phyloP scores from a whole-genome alignment of 805 yeast genomes.

The Starmerella sp. region DNA sequence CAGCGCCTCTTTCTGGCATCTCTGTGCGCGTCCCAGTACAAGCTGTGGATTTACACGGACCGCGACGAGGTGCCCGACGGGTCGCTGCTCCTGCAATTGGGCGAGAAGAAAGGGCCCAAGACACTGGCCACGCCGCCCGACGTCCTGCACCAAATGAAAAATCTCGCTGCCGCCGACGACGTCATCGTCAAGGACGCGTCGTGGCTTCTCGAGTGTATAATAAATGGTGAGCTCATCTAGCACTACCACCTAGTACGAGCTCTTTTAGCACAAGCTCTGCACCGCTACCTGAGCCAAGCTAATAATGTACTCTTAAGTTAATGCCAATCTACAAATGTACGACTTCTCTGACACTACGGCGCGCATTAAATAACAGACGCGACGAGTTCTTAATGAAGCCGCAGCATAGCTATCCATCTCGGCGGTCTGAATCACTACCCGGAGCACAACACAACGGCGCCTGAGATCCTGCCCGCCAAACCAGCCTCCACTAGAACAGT shows the following conservation, averaged over 20 bases:
- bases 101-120: conserved; percentile 3
- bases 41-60: conserved; percentile 5
- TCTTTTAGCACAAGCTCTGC: too few species aligned
- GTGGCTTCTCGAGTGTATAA: conserved; percentile 28
- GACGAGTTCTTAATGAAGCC: conserved; percentile 27
- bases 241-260: background rate
- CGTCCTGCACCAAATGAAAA: conserved; percentile 10
- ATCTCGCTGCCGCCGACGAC: conserved; percentile 12
- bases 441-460: conserved; percentile 12
- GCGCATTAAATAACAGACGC: conserved; percentile 17
- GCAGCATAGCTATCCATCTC: conserved; percentile 19
- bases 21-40: conserved; percentile 10
- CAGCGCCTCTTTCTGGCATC: conserved; percentile 12
- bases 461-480: background rate
- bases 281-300: too few species aligned
- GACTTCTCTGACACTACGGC: conserved; percentile 30
- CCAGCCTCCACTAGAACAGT: conserved; percentile 18
- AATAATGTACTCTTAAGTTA: background rate
- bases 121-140: conserved; percentile 3
- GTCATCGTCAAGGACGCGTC: conserved; percentile 19
- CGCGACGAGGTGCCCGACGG: conserved; percentile 15
- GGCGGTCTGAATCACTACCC: conserved; percentile 27
- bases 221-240: conserved; percentile 25
- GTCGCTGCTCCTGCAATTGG: conserved; percentile 18
- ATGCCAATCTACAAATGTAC: conserved; percentile 16